Evolutionary conservation across 2,329 filamentous ascomycete species (phyloP).

Genomic region (Chaetomiaceae sp.): DNA sequence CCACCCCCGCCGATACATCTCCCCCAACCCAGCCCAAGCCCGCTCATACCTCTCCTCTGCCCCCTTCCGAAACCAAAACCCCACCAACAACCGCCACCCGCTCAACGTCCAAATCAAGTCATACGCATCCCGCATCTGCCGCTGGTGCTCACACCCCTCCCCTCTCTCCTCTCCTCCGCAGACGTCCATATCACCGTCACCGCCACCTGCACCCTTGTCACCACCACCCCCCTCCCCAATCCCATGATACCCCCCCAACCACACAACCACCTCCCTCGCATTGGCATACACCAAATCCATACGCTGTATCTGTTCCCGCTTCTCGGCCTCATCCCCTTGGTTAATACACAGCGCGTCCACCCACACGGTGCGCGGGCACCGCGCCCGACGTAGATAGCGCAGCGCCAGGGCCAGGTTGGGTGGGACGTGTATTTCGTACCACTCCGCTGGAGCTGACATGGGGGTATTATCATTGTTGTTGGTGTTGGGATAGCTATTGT

Average conservation of each 20-base stretch:
- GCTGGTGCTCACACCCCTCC: neutral
- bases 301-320: neutral
- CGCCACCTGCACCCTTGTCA: too few species aligned
- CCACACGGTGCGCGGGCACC: neutral
- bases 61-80: neutral
- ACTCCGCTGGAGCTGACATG: too few species aligned
- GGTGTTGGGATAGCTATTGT: too few species aligned
- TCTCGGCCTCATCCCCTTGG: neutral
- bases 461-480: too few species aligned
- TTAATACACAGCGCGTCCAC: neutral
- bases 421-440: too few species aligned
- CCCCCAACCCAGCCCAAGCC: neutral
- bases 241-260: neutral
- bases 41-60: too few species aligned
- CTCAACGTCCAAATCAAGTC: neutral
- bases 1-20: neutral
- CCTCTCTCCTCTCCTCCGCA: neutral
- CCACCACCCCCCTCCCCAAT: neutral
- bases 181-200: too few species aligned
- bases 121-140: neutral
- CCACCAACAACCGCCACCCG: neutral
- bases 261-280: neutral
- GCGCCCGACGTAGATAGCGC: too few species aligned
- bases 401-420: too few species aligned
- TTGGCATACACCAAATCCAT: conserved; percentile 1